Evolutionary conservation across 345 rosid species (phyloP).

Genomic region (Arabis hirsuta): DNA sequence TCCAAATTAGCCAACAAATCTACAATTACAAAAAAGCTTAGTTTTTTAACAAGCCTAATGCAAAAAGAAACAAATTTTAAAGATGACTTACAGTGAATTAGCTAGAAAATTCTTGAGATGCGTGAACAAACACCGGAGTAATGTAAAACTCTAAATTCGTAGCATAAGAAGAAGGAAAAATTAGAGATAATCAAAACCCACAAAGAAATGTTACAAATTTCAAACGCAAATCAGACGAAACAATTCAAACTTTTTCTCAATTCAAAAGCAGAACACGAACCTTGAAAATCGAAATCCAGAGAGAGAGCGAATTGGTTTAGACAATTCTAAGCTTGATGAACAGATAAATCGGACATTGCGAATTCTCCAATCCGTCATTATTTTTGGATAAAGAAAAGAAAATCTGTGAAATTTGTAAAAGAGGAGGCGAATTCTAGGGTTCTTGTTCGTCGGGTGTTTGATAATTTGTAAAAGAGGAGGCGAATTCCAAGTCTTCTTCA

Average conservation of each 20-base stretch:
- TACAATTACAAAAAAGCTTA: not conserved
- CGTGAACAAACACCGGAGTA: constrained; percentile 5
- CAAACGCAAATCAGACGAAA: constrained; percentile 2
- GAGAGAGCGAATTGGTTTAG: not conserved
- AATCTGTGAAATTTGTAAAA: constrained; percentile 7
- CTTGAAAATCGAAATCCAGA: constrained; percentile 44
- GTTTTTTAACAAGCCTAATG: constrained; percentile 13
- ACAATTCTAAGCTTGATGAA: constrained; percentile 2
- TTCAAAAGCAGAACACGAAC: constrained; percentile 17
- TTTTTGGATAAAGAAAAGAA: not conserved
- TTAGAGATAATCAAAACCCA: constrained; percentile 42
- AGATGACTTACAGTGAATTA: constrained; percentile 43
- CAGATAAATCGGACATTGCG: constrained; percentile 31
- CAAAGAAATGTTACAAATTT: constrained; percentile 5
- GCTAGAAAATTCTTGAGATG: constrained; percentile 10
- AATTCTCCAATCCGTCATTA: constrained; percentile 1
- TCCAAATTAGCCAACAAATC: constrained; percentile 28
- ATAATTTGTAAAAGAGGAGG: too few relatives aligned
- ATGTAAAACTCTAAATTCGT: constrained; percentile 55
- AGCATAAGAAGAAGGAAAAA: constrained; percentile 44
- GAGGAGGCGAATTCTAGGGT: constrained; percentile 50
- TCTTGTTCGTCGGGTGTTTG: constrained; percentile 36
- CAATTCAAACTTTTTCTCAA: not conserved
- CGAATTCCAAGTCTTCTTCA: too few relatives aligned
- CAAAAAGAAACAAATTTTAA: not conserved